Percentiles rank a stretch among this genome's conserved stretches.
Evolutionary conservation across 2,329 filamentous ascomycete species (phyloP).

Genomic region (Monilinia fructigena): DNA sequence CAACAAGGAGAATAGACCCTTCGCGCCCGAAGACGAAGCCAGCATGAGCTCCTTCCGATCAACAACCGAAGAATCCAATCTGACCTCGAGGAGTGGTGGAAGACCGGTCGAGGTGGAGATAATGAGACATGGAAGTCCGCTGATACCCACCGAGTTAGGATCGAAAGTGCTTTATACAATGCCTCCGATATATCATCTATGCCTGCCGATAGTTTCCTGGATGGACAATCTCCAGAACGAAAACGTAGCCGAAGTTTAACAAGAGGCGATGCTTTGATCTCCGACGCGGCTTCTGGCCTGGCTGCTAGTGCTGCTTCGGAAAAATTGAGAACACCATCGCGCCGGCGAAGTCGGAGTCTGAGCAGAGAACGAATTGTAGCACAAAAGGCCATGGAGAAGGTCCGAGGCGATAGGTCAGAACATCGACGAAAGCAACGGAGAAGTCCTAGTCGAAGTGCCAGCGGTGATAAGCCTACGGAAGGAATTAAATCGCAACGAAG

Average conservation of each 20-base stretch:
- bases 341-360: conserved; percentile 59
- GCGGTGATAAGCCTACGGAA: conserved; percentile 46
- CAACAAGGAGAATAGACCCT: conserved; percentile 45
- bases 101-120: conserved; percentile 89
- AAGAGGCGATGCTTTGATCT: conserved; percentile 34
- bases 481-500: conserved; percentile 48
- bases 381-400: conserved; percentile 67
- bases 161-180: conserved; percentile 62
- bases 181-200: conserved; percentile 85
- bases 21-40: conserved; percentile 58
- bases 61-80: conserved; percentile 74
- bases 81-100: conserved; percentile 58
- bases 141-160: conserved; percentile 58
- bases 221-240: conserved; percentile 45
- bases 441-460: conserved; percentile 48
- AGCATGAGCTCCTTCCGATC: conserved; percentile 76
- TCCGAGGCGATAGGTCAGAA: conserved; percentile 52
- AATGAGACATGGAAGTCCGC: conserved; percentile 64
- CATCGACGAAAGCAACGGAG: conserved; percentile 44
- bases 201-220: conserved; percentile 70
- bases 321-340: conserved; percentile 57
- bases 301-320: conserved; percentile 42
- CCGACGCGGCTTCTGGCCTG: conserved; percentile 44
- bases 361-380: conserved; percentile 64
- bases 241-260: conserved; percentile 39